phyloP scores from a whole-genome alignment of 2,329 filamentous ascomycete species.

The Helotiales sp. region DNA sequence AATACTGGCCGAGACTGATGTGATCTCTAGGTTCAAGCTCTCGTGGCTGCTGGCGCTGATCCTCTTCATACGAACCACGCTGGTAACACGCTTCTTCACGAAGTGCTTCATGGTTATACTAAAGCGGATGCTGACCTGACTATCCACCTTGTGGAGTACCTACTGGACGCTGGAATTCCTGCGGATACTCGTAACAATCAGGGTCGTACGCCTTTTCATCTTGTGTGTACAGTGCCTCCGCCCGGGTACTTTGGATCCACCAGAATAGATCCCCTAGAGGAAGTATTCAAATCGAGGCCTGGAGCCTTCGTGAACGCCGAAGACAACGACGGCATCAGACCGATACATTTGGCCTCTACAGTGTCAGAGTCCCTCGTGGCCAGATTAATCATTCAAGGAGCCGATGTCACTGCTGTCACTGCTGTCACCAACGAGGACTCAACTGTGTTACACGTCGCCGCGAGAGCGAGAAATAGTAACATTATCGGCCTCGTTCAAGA shows the following conservation, averaged over 20 bases:
- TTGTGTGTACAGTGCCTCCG: neutral
- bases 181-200: slow-evolving; percentile 7
- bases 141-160: neutral
- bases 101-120: neutral
- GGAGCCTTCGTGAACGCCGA: slow-evolving; percentile 10
- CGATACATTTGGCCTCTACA: slow-evolving; percentile 19
- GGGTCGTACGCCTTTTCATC: slow-evolving; percentile 13
- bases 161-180: slow-evolving; percentile 2
- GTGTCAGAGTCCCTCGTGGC: slow-evolving; percentile 10
- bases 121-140: neutral
- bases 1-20: neutral
- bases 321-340: slow-evolving; percentile 26
- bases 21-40: neutral
- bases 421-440: slow-evolving; percentile 36
- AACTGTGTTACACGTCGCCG: slow-evolving; percentile 43
- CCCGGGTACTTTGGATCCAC: neutral
- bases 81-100: slow-evolving; percentile 9
- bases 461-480: slow-evolving; percentile 36
- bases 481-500: slow-evolving; percentile 27
- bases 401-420: slow-evolving; percentile 33
- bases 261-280: neutral
- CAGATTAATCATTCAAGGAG: slow-evolving; percentile 35
- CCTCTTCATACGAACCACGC: slow-evolving; percentile 5
- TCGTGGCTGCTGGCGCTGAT: slow-evolving; percentile 14
- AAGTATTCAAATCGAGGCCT: slow-evolving; percentile 1